Percentiles rank a stretch among this genome's conserved stretches.
Evolutionary conservation across 1,284 basidiomycete genomes (phyloP).

Genomic region (Leccinum pachyderme): DNA sequence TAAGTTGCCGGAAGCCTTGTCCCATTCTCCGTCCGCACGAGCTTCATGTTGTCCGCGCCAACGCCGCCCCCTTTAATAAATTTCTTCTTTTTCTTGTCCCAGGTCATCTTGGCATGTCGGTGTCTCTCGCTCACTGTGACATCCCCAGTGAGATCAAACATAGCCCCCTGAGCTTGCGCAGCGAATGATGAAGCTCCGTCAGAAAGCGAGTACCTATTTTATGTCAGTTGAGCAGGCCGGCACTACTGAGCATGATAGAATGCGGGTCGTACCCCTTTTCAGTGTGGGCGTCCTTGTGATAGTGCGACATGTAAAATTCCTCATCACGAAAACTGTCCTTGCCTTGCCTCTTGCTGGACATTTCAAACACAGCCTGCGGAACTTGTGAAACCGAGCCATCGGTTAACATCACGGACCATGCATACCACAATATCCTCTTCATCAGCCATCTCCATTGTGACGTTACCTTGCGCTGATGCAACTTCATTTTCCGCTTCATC

Average conservation of each 20-base stretch:
- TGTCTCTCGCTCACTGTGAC: constrained; percentile 57
- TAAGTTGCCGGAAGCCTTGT: constrained; percentile 91
- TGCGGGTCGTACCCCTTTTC: constrained; percentile 76
- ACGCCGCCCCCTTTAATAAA: constrained; percentile 84
- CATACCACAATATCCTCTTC: constrained; percentile 75
- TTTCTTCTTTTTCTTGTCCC: constrained; percentile 98
- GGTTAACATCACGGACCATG: constrained; percentile 3
- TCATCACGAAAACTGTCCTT: constrained; percentile 68
- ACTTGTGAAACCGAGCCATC: constrained; percentile 12
- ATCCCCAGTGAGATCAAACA: constrained; percentile 86
- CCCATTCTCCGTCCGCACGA: constrained; percentile 93
- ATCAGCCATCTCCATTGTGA: constrained; percentile 65
- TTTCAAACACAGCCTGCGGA: constrained; percentile 72
- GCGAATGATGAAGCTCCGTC: constrained; percentile 83
- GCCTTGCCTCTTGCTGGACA: constrained; percentile 46
- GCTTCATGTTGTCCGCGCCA: constrained; percentile 92
- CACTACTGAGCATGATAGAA: neutral
- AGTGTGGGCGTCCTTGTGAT: constrained; percentile 80
- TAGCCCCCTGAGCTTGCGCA: constrained; percentile 77
- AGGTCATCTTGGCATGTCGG: constrained; percentile 65
- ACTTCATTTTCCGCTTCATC: constrained; percentile 38
- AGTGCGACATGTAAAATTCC: constrained; percentile 90
- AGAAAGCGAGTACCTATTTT: constrained; percentile 74
- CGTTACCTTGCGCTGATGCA: constrained; percentile 26
- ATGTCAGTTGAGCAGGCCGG: constrained; percentile 4